Conservation (phyloP, 208 protist genomes). For the Wallacemonas collosoma region DNA sequence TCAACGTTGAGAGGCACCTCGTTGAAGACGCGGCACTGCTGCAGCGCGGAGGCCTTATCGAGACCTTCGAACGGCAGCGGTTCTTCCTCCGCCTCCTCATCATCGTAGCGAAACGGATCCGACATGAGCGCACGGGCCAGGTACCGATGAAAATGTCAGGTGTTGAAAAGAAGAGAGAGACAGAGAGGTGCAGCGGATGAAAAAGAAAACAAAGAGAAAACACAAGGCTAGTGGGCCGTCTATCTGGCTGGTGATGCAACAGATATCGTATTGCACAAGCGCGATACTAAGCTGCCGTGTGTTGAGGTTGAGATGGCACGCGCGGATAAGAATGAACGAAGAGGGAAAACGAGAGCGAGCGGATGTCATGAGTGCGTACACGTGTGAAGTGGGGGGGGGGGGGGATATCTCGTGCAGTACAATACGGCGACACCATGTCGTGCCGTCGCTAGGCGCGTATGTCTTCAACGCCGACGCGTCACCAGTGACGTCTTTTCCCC, state of each 20-base stretch:
- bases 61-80: conserved; percentile 91
- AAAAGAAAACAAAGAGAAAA: conserved; percentile 21
- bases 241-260: not conserved
- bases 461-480: too few species aligned
- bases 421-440: too few species aligned
- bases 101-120: conserved; percentile 24
- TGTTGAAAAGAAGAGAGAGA: not conserved
- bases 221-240: conserved; percentile 6
- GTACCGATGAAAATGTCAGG: not conserved
- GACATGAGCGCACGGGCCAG: not conserved
- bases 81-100: conserved; percentile 83
- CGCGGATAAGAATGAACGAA: not conserved
- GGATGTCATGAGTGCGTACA: too few species aligned
- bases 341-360: not conserved
- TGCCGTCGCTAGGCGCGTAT: too few species aligned
- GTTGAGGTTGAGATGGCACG: not conserved
- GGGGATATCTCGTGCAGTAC: too few species aligned
- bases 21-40: conserved; percentile 96
- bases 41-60: conserved; percentile 94
- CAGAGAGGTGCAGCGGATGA: conserved; percentile 11
- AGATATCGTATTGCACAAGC: conserved; percentile 8
- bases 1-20: conserved; percentile 87
- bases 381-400: too few species aligned
- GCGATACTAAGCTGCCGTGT: not conserved
- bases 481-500: too few species aligned